These are phyloP conservation scores for Linnemannia exigua DNA, from an alignment of 192 early-diverging fungal genomes.

Conservation along the genomic window DNA sequence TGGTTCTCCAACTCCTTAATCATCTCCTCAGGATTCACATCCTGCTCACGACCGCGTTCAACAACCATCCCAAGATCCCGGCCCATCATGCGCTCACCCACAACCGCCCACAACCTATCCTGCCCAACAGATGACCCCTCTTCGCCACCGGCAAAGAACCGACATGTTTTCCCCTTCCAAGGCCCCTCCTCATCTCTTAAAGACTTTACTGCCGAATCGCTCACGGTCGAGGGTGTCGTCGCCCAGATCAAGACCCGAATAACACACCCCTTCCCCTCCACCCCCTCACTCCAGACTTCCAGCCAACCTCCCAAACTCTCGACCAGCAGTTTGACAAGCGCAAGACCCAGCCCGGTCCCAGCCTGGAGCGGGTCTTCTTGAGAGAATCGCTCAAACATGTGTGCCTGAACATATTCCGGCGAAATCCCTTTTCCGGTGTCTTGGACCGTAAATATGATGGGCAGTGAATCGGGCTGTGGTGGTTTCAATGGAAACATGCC, in stretches of 20 bases:
- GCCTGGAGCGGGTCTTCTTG: slow-evolving; percentile 64
- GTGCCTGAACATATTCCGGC: slow-evolving; percentile 50
- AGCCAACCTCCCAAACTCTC: slow-evolving; percentile 62
- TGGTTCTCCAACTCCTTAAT: slow-evolving; percentile 17
- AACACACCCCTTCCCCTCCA: slow-evolving; percentile 53
- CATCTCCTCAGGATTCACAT: slow-evolving; percentile 26
- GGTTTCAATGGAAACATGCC: slow-evolving; percentile 27
- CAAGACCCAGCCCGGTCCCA: slow-evolving; percentile 65
- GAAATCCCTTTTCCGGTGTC: slow-evolving; percentile 67
- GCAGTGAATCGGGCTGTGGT: slow-evolving; percentile 25
- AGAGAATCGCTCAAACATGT: slow-evolving; percentile 63
- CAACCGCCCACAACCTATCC: slow-evolving; percentile 22
- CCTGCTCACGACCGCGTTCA: slow-evolving; percentile 24
- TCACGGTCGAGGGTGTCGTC: background rate
- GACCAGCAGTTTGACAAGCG: slow-evolving; percentile 59
- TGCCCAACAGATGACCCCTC: slow-evolving; percentile 3
- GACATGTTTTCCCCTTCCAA: slow-evolving; percentile 26
- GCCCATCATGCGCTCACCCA: slow-evolving; percentile 34
- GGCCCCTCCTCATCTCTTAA: slow-evolving; percentile 13
- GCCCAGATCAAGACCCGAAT: slow-evolving; percentile 49
- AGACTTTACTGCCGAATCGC: background rate
- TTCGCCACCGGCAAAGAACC: slow-evolving; percentile 19
- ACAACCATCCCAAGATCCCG: slow-evolving; percentile 35
- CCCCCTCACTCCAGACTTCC: slow-evolving; percentile 57
- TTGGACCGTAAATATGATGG: slow-evolving; percentile 60